Evolutionary conservation across 805 yeast species (phyloP).

Genomic region (Yamadazyma sp.): DNA sequence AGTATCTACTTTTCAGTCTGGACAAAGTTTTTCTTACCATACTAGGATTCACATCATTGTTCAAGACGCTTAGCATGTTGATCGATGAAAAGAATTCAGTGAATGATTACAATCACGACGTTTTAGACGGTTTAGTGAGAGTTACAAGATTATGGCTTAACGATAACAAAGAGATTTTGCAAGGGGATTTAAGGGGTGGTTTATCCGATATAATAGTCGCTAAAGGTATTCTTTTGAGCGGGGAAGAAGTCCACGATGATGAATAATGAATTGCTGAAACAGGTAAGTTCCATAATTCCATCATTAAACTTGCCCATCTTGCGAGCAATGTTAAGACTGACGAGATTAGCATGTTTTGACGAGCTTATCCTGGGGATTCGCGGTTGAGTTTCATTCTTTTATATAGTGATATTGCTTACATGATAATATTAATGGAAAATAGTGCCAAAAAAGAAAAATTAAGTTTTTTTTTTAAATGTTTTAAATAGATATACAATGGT

Average conservation of each 20-base stretch:
- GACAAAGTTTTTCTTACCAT: constrained; percentile 23
- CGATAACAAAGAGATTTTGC: constrained; percentile 22
- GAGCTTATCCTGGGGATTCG: no score
- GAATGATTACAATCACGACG: constrained; percentile 13
- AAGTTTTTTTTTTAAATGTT: no score
- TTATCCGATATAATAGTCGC: constrained; percentile 30
- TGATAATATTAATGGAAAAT: no score
- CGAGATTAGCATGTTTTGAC: no score
- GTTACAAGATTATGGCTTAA: constrained; percentile 32
- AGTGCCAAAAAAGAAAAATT: no score
- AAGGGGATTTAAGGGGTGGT: constrained; percentile 23
- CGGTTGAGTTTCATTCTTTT: no score
- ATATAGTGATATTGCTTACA: no score
- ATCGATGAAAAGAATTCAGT: constrained; percentile 10
- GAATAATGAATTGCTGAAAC: constrained; percentile 5
- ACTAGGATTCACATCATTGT: constrained; percentile 33
- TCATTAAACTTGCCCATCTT: no score
- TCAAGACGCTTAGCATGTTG: constrained; percentile 17
- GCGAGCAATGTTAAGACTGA: no score
- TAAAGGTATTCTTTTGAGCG: constrained; percentile 34
- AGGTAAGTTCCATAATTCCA: not conserved
- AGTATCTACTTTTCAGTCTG: constrained; percentile 21
- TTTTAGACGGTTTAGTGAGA: constrained; percentile 29
- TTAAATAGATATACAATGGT: no score
- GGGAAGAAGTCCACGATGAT: constrained; percentile 14